Base-by-base conservation (phyloP, 371 early-diverging fungal species). In the Syncephalastrum racemosum region DNA sequence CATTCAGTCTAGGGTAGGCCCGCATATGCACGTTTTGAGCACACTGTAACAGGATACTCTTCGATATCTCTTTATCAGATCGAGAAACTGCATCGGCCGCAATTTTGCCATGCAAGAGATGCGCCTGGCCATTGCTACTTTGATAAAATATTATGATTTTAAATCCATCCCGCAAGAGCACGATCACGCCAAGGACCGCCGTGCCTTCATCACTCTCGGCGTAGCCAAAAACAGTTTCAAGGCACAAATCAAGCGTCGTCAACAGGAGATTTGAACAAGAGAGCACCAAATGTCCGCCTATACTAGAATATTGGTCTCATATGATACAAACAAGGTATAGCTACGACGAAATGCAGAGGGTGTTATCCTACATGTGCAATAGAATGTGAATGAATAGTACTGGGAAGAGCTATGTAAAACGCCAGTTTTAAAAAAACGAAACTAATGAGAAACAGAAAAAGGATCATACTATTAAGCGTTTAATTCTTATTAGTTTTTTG, bases 71-170 rank as follows among this genome's bases (percentile, higher is more conserved):
- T 55, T 18, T 1, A 7, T 39, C n/a, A 68, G 73, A 5, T 66
- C 77, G 23, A 59, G 81, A 27, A 77, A 77, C 53, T 81, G 81
- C 49, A 71, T 79, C 39, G 81, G 81, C 40, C 79, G 73, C 53
- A 72, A 68, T 56, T 79, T 81, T 69, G 77, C 75, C 10, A 42
- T 62, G 44, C 70, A 70, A 58, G 81, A 81, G 58, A 74, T 79
- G 75, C 75, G 77, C 14, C 46, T 81, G 2, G 45, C 66, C 13
- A 39, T 81, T 27, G 60, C 74, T 1, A 59, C 63, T 31, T 52
- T 80, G 8, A 51, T 80, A 8, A 70, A 64, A 39, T 25, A 51
- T 10, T 76, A 59, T 54, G 66, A 67, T 6, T 57, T 76, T 12
- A 12, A 23, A 10, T 36, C 70, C 24, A 70, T 72, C 15, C 47